Percentiles rank a stretch among this genome's conserved stretches.
phyloP scores from a whole-genome alignment of 2,329 filamentous ascomycete genomes.

The Elsinoe arachidis region DNA sequence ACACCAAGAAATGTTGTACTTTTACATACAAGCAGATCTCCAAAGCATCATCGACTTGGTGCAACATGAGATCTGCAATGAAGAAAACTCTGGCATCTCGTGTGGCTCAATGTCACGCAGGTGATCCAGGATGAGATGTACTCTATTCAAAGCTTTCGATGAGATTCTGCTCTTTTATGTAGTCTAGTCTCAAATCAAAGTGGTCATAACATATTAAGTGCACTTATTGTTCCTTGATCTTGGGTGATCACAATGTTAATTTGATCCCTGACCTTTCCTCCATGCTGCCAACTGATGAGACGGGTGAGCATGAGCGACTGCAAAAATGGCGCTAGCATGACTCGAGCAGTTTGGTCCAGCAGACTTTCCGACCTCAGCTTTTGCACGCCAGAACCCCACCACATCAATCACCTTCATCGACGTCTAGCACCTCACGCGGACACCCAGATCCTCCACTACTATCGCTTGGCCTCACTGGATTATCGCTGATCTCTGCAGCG shows the following conservation, averaged over 20 bases:
- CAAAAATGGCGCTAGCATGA: background rate
- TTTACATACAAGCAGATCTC: slow-evolving; percentile 10
- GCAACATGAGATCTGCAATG: background rate
- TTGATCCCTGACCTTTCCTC: background rate
- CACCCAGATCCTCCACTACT: no score
- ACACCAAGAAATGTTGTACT: slow-evolving; percentile 6
- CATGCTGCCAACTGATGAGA: background rate
- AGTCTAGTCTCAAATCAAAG: slow-evolving; percentile 2
- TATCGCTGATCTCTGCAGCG: no score
- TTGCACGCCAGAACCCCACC: background rate
- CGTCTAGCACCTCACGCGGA: no score
- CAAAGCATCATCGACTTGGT: background rate
- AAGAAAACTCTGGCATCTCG: background rate
- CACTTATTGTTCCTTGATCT: background rate
- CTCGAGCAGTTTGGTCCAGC: background rate
- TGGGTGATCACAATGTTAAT: no score
- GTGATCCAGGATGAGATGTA: slow-evolving; percentile 9
- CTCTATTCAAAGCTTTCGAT: background rate
- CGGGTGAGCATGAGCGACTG: background rate
- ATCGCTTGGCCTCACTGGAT: no score
- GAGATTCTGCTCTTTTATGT: slow-evolving; percentile 7
- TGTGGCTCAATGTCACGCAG: background rate
- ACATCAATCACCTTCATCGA: background rate
- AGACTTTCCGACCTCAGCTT: background rate
- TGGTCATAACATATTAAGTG: background rate